phyloP scores from a whole-genome alignment of 768 basidiomycete genomes.

The Lentinus brumalis region DNA sequence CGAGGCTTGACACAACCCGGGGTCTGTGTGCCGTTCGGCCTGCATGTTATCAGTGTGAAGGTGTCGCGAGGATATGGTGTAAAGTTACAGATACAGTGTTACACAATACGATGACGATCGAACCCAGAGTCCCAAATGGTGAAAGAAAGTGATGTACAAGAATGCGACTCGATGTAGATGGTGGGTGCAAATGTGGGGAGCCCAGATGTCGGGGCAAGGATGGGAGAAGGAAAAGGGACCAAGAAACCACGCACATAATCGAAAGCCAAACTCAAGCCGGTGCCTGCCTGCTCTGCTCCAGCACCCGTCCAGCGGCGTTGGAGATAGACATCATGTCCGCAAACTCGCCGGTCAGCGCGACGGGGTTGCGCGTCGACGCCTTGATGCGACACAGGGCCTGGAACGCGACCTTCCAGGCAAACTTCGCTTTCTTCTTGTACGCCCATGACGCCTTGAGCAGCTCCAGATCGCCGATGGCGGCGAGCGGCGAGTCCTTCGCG shows the following conservation, averaged over 20 bases:
- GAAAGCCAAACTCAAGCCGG: not conserved
- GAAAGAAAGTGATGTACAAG: too few species aligned
- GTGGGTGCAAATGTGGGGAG: too few species aligned
- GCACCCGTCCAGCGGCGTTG: slow-evolving; percentile 6
- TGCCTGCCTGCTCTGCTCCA: slow-evolving; percentile 16
- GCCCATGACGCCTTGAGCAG: slow-evolving; percentile 50
- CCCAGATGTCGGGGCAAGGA: not conserved
- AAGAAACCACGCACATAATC: not conserved
- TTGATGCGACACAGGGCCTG: slow-evolving; percentile 56
- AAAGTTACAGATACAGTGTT: too few species aligned
- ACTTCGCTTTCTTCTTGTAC: slow-evolving; percentile 34
- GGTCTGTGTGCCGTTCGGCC: too few species aligned
- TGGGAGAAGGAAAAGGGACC: not conserved
- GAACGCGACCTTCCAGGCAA: slow-evolving; percentile 61
- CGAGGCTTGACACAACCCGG: too few species aligned
- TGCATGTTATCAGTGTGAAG: too few species aligned
- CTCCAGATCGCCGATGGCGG: slow-evolving; percentile 1
- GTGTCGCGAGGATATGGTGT: too few species aligned
- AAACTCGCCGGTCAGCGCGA: slow-evolving; percentile 19
- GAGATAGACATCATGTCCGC: slow-evolving; percentile 23
- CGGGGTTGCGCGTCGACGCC: slow-evolving; percentile 36
- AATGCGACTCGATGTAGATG: too few species aligned
- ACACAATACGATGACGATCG: too few species aligned
- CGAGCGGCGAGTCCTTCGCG: not conserved
- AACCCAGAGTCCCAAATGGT: too few species aligned